Evolutionary conservation across 2,329 filamentous ascomycete species (phyloP), one percentile per base, ranked within the genome.

Genomic region (Dothistroma pini): DNA sequence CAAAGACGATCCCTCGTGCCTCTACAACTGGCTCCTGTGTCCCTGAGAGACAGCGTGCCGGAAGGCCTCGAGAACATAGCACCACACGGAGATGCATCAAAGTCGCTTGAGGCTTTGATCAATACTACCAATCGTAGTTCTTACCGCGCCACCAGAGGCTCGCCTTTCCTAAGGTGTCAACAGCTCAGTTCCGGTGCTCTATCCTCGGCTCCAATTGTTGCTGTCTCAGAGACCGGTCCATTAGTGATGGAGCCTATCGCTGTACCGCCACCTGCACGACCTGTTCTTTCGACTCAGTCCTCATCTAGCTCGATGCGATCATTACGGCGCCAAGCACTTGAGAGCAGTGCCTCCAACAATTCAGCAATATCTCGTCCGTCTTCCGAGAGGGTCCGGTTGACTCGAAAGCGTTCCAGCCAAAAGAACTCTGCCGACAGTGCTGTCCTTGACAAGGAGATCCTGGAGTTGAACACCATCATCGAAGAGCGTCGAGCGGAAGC

Each of bases 401-500:
- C 67, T 54, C 75, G 77, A 12, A 73, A 75, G 57, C 65, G 66
- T 38, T 72, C 70, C 3, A 60, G 68, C 66, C 48, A 75, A 67
- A 52, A 58, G 56, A 44, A 21, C 55, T 12, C 57, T n/a, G 29
- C 53, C 31, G 19, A 76, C 41, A 58, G 35, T 51, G 70, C 31
- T 1, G 63, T 66, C 10, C 70, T 80, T 9, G 79, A 81, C 35
- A 74, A 76, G 38, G 79, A 78, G 14, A 78, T 81, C 56, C 73
- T 77, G 3, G 79, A 80, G 66, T 74, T 81, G 58, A 80, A 81
- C 69, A 80, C 76, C 22, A 80, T 81, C 56, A 75, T 81, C 54
- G 78, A 80, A 66, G 78, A 80, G 65, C 75, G 75, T 16, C 71
- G 77, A n/a, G 75, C 74, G n/a, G 76, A 75, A 53, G 71, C 72